A percentile compares a stretch with the other conserved stretches of the same genome.
Conservation (phyloP, 208 protist species). For the Leishmania arabica region DNA sequence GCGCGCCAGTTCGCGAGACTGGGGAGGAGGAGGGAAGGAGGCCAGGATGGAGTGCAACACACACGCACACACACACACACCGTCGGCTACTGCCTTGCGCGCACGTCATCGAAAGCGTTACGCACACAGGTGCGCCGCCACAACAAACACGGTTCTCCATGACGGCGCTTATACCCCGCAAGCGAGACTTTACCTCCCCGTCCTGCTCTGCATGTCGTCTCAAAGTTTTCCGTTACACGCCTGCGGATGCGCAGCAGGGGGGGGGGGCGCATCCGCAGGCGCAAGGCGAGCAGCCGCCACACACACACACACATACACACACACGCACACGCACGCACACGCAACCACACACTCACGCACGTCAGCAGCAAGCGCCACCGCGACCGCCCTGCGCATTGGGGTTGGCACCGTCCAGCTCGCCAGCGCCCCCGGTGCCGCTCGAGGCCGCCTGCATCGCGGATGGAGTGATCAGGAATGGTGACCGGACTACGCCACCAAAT, state of each 20-base stretch:
- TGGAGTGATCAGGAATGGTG: slow-evolving; percentile 27
- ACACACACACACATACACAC: not conserved
- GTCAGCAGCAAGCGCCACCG: slow-evolving; percentile 21
- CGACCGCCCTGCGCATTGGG: not conserved
- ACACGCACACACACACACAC: not conserved
- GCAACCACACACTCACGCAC: not conserved
- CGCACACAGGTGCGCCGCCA: not conserved
- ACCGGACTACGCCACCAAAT: slow-evolving; percentile 22
- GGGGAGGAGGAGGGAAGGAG: not conserved
- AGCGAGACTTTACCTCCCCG: not conserved
- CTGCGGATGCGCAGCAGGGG: too few species aligned
- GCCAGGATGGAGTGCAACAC: not conserved
- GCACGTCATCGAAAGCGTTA: not conserved
- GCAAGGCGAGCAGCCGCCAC: not conserved
- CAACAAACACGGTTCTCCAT: not conserved
- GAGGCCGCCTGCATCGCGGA: slow-evolving; percentile 22
- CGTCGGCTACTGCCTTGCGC: not conserved
- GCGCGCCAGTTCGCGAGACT: not conserved
- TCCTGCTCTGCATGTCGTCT: not conserved
- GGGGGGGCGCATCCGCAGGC: not conserved
- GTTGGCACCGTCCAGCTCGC: not conserved
- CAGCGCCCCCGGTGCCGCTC: not conserved
- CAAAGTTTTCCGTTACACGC: not conserved
- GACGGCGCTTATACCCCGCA: too few species aligned
- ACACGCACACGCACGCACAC: not conserved